A percentile compares a stretch with the other conserved stretches of the same genome.
phyloP scores from a whole-genome alignment of 148 eudicot species.

The Nepenthes gracilis region DNA sequence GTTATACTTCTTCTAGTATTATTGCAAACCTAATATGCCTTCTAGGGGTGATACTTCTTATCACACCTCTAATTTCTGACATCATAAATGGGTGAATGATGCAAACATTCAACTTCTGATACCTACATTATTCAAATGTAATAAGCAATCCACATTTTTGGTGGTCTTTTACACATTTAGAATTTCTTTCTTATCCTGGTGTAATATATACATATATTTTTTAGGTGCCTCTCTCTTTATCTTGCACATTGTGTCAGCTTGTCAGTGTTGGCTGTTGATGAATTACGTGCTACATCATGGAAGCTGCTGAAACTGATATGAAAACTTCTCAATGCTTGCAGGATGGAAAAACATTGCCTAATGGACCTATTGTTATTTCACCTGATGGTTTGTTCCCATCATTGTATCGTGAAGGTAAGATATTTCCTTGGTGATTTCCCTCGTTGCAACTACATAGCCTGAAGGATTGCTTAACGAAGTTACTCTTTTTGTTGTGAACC shows the following conservation, averaged over 20 bases:
- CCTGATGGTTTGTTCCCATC: constrained; percentile 98
- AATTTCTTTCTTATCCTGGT: no score
- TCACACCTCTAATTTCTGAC: not conserved
- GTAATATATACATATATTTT: no score
- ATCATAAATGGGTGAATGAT: not conserved
- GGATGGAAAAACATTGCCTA: constrained; percentile 95
- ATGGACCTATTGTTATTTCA: constrained; percentile 95
- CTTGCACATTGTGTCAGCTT: not conserved
- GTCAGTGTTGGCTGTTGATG: not conserved
- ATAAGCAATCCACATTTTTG: no score
- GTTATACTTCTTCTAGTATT: constrained; percentile 14
- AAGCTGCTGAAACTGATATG: constrained; percentile 5
- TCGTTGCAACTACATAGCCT: not conserved
- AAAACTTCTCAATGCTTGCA: constrained; percentile 22
- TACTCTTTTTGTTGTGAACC: no score
- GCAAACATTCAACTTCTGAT: no score
- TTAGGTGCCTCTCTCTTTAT: no score
- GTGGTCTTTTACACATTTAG: no score
- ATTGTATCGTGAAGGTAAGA: constrained; percentile 80
- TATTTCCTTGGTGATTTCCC: not conserved
- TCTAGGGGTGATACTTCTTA: not conserved
- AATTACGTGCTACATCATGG: not conserved
- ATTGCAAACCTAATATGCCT: not conserved
- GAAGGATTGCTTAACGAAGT: not conserved
- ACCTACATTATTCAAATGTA: no score